A percentile compares a stretch with the other conserved stretches of the same genome.
These are phyloP conservation scores for Fusarium nisikadoi DNA, from an alignment of 2,329 filamentous ascomycete species.

Conservation along the genomic window DNA sequence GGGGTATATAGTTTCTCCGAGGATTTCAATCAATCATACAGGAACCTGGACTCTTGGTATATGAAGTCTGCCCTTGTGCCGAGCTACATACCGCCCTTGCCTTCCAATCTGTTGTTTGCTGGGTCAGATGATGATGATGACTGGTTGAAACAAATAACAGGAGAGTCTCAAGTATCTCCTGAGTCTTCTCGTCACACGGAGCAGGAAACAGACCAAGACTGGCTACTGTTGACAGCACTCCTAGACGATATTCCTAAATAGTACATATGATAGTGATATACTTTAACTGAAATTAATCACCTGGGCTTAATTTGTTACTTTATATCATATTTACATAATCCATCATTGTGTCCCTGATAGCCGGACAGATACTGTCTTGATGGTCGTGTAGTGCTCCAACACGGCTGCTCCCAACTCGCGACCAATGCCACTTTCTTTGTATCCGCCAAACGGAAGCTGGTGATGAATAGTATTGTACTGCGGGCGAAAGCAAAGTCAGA, in stretches of 20 bases:
- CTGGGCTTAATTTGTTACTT: no score
- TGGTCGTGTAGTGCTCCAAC: background rate
- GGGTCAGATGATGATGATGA: background rate
- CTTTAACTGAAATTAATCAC: no score
- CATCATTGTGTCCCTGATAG: background rate
- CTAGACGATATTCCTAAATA: background rate
- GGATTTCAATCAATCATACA: background rate
- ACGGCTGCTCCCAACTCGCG: background rate
- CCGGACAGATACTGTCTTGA: background rate
- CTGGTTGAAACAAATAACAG: fast-evolving
- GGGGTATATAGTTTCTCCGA: background rate
- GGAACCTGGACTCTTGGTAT: background rate
- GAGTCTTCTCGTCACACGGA: background rate
- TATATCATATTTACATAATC: no score
- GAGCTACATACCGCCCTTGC: background rate
- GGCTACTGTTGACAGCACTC: background rate
- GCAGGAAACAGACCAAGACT: background rate
- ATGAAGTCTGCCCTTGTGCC: background rate
- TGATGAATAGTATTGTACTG: background rate
- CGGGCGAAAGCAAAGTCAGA: no score
- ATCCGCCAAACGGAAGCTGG: background rate
- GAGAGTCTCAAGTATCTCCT: background rate
- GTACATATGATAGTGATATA: fast-evolving
- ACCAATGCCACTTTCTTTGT: background rate
- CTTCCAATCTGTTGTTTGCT: fast-evolving